A percentile compares a stretch with the other conserved stretches of the same genome.
phyloP scores from a whole-genome alignment of 2,329 filamentous ascomycete genomes.

The Curvularia sp. region DNA sequence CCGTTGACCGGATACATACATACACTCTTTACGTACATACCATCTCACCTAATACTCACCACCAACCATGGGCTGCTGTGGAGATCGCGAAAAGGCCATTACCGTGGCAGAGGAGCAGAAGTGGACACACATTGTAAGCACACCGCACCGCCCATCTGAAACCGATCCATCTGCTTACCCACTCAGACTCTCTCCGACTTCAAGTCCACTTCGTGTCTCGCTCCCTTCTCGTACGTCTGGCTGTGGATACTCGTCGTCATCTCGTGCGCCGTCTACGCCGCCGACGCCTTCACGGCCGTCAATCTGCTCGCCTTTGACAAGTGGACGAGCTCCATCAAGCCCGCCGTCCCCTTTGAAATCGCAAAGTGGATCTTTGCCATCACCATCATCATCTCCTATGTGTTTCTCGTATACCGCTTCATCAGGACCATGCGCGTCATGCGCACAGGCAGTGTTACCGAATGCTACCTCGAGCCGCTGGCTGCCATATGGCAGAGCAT shows the following conservation, averaged over 20 bases:
- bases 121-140: slow-evolving; percentile 89
- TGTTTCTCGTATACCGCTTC: slow-evolving; percentile 82
- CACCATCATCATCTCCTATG: slow-evolving; percentile 89
- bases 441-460: slow-evolving; percentile 81
- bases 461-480: slow-evolving; percentile 88
- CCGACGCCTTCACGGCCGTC: slow-evolving; percentile 92
- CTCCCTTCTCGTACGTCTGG: slow-evolving; percentile 81
- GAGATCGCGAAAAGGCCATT: slow-evolving; percentile 48
- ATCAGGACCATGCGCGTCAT: slow-evolving; percentile 82
- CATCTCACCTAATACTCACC: slow-evolving; percentile 35
- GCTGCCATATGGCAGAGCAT: slow-evolving; percentile 85
- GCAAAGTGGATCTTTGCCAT: slow-evolving; percentile 95
- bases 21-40: slow-evolving; percentile 14
- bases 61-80: slow-evolving; percentile 47
- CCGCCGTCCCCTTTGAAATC: slow-evolving; percentile 75
- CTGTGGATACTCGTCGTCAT: slow-evolving; percentile 81
- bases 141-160: neutral
- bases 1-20: slow-evolving; percentile 44
- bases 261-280: slow-evolving; percentile 82
- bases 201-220: slow-evolving; percentile 78
- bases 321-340: slow-evolving; percentile 85
- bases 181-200: slow-evolving; percentile 70
- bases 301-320: slow-evolving; percentile 87
- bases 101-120: slow-evolving; percentile 59
- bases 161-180: slow-evolving; percentile 29